Percentiles rank a stretch among this genome's conserved stretches.
Conservation (phyloP, 169 alveolate genomes). For the Cryptosporidium parvum region DNA sequence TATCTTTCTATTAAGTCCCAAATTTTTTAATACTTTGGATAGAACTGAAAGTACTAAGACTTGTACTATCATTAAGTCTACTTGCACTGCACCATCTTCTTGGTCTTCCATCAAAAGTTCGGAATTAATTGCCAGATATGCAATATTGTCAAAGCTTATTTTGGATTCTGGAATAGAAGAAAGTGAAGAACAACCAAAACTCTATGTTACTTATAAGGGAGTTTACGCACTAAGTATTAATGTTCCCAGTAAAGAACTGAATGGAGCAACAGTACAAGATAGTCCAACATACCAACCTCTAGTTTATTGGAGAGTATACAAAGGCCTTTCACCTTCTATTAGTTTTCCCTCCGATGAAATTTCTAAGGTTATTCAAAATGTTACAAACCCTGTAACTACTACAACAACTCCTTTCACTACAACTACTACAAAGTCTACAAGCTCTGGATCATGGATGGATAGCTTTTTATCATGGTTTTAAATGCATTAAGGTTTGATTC, state of each 20-base stretch:
- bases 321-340: conserved; percentile 43
- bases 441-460: conserved; percentile 29
- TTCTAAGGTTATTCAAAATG: neutral
- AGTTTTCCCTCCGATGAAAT: neutral
- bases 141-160: conserved; percentile 16
- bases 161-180: conserved; percentile 27
- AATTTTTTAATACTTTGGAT: neutral
- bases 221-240: conserved; percentile 5
- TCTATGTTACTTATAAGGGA: conserved; percentile 47
- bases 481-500: neutral
- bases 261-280: conserved; percentile 35
- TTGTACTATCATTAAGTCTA: conserved; percentile 17
- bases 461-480: conserved; percentile 49
- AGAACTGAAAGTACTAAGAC: neutral
- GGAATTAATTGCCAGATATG: conserved; percentile 29
- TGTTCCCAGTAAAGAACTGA: conserved; percentile 3
- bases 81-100: conserved; percentile 23
- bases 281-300: conserved; percentile 68
- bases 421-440: conserved; percentile 13
- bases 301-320: conserved; percentile 25
- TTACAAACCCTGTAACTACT: conserved; percentile 28
- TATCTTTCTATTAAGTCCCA: conserved; percentile 44
- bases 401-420: conserved; percentile 13
- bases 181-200: conserved; percentile 9
- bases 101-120: conserved; percentile 6